Percentiles rank a stretch among this genome's conserved stretches.
Evolutionary conservation across 345 rosid species (phyloP).

Genomic region (Crucihimalaya himalaica): DNA sequence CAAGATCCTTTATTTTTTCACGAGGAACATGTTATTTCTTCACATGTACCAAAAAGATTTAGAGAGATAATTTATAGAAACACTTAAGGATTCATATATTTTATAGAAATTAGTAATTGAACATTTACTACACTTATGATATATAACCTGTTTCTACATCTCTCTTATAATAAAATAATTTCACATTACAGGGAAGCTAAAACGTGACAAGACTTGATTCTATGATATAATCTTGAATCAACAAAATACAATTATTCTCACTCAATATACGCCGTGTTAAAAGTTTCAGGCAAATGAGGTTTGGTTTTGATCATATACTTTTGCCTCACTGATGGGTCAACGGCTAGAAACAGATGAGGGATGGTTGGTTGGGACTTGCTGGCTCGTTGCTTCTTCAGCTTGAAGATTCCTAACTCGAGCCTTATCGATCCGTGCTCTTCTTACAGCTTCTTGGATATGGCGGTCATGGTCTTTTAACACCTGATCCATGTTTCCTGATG

Average conservation of each 20-base stretch:
- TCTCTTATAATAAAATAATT: not conserved
- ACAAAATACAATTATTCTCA: slow-evolving; percentile 31
- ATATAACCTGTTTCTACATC: slow-evolving; percentile 16
- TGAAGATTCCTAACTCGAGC: slow-evolving; percentile 76
- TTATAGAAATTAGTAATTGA: too few species aligned
- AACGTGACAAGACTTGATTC: slow-evolving; percentile 29
- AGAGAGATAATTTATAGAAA: too few species aligned
- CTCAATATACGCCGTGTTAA: slow-evolving; percentile 14
- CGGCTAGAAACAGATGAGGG: slow-evolving; percentile 72
- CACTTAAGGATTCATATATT: too few species aligned
- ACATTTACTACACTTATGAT: not conserved
- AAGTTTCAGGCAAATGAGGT: slow-evolving; percentile 23
- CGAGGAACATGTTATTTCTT: not conserved
- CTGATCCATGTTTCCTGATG: slow-evolving; percentile 91
- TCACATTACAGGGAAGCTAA: slow-evolving; percentile 14
- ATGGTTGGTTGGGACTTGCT: slow-evolving; percentile 58
- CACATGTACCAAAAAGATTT: not conserved
- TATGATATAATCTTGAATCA: slow-evolving; percentile 25
- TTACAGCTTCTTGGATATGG: slow-evolving; percentile 90
- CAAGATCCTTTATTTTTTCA: not conserved
- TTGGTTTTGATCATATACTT: slow-evolving; percentile 19
- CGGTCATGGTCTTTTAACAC: slow-evolving; percentile 97
- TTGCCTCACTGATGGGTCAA: slow-evolving; percentile 43
- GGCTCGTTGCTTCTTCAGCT: slow-evolving; percentile 57
- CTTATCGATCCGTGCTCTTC: slow-evolving; percentile 85